These are phyloP conservation scores for Trichoderma cornu-damae DNA, from an alignment of 2,329 filamentous ascomycete species.

Conservation along the genomic window DNA sequence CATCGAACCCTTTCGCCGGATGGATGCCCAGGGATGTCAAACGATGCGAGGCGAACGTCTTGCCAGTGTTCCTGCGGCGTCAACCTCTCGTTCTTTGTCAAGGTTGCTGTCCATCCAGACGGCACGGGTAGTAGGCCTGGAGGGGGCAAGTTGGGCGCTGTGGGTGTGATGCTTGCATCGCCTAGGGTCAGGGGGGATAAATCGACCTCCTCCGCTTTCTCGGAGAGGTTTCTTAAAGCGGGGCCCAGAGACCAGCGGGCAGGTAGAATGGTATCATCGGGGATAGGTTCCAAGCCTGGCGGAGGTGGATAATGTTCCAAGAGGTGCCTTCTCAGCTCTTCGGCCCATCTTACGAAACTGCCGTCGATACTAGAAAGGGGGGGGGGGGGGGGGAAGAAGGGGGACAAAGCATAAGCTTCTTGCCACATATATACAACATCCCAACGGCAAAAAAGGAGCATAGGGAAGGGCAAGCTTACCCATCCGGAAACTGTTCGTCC, in stretches of 20 bases:
- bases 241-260: constrained; percentile 55
- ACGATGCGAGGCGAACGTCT: constrained; percentile 76
- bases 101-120: constrained; percentile 48
- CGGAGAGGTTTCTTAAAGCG: constrained; percentile 21
- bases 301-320: constrained; percentile 65
- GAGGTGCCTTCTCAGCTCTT: constrained; percentile 61
- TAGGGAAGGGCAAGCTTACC: constrained; percentile 49
- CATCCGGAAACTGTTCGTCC: constrained; percentile 90
- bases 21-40: constrained; percentile 42
- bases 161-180: constrained; percentile 19
- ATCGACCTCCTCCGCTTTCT: not conserved
- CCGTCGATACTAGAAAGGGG: constrained; percentile 64
- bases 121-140: constrained; percentile 50
- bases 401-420: not conserved
- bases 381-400: no score
- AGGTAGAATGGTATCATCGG: constrained; percentile 66
- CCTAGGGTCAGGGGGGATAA: not conserved
- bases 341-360: constrained; percentile 72
- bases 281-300: constrained; percentile 61
- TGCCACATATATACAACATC: no score
- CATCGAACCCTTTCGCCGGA: constrained; percentile 30
- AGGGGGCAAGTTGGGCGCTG: constrained; percentile 27
- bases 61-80: constrained; percentile 82
- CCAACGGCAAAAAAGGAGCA: no score
- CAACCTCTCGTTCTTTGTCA: constrained; percentile 64